A percentile compares a stretch with the other conserved stretches of the same genome.
phyloP scores from a whole-genome alignment of 2,329 filamentous ascomycete genomes.

The Fusarium hostae region DNA sequence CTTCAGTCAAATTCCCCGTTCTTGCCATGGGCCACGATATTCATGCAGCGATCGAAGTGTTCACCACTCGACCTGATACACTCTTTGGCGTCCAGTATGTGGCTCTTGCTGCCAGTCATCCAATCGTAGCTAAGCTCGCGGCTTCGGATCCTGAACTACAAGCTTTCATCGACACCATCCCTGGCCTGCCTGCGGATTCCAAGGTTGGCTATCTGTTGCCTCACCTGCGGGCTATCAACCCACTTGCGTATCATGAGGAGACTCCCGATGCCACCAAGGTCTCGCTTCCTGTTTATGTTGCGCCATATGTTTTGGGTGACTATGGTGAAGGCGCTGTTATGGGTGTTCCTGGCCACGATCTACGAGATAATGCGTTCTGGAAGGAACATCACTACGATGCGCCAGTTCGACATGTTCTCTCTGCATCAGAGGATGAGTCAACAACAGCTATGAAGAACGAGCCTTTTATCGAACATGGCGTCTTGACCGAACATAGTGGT shows the following conservation, averaged over 20 bases:
- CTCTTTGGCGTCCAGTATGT: constrained; percentile 89
- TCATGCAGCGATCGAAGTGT: constrained; percentile 72
- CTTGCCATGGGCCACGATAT: constrained; percentile 55
- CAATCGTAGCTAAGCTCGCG: constrained; percentile 72
- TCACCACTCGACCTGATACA: constrained; percentile 87
- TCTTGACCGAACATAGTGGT: constrained; percentile 74
- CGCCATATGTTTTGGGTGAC: constrained; percentile 85
- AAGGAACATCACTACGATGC: constrained; percentile 71
- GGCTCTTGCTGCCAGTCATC: constrained; percentile 79
- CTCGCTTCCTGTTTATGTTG: constrained; percentile 79
- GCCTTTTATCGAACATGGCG: constrained; percentile 73
- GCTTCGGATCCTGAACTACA: constrained; percentile 69
- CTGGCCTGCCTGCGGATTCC: constrained; percentile 63
- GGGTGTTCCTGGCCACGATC: constrained; percentile 89
- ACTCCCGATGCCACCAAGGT: constrained; percentile 63
- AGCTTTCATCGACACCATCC: constrained; percentile 74
- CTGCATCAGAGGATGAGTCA: constrained; percentile 60
- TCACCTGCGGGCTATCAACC: constrained; percentile 71
- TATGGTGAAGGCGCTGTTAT: constrained; percentile 91
- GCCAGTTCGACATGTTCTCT: constrained; percentile 72
- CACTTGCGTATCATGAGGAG: constrained; percentile 66
- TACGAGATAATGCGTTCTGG: constrained; percentile 84
- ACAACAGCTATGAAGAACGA: constrained; percentile 57
- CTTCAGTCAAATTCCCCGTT: constrained; percentile 76
- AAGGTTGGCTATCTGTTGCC: constrained; percentile 76